Base-by-base conservation (phyloP, 768 basidiomycete species). In the Flagelloscypha sp. region DNA sequence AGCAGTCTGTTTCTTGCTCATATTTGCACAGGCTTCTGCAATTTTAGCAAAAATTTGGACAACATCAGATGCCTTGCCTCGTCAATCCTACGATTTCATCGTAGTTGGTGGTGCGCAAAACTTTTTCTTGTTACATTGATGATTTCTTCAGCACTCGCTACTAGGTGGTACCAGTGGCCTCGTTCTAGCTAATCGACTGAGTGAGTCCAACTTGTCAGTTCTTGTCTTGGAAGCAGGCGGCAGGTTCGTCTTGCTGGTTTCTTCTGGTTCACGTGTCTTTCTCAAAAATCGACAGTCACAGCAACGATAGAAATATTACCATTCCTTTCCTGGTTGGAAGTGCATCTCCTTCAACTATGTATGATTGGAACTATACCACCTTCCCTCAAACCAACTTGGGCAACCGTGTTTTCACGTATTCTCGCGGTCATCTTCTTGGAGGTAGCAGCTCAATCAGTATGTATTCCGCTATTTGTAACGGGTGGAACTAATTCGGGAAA, bases 221-320 rank as follows among this genome's bases (percentile, higher is more conserved):
- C 49, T 66, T n/a, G 57, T 71, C 9, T 49, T 66, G 35, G 64
- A 66, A 43, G 58, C 62, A 7, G 62, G 61, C 5, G 43, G 40
- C 30, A 43, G 44, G 48, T 50, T 15, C 15, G 50, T 42, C 47
- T 55, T n/a, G n/a, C n/a, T n/a, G n/a, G n/a, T n/a, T n/a, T n/a
- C n/a, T n/a, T n/a, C n/a, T n/a, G n/a, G n/a, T n/a, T n/a, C n/a
- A n/a, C n/a, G n/a, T n/a, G n/a, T n/a, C n/a, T n/a, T n/a, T n/a
- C n/a, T n/a, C n/a, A n/a, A n/a, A n/a, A n/a, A n/a, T n/a, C n/a
- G n/a, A n/a, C n/a, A n/a, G n/a, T n/a, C n/a, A n/a, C n/a, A n/a
- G n/a, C n/a, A n/a, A n/a, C n/a, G n/a, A n/a, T n/a, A n/a, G n/a
- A n/a, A n/a, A n/a, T n/a, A n/a, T n/a, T n/a, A n/a, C n/a, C n/a